Conservation (phyloP, 1,284 basidiomycete genomes). For the Dichomitus squalens region DNA sequence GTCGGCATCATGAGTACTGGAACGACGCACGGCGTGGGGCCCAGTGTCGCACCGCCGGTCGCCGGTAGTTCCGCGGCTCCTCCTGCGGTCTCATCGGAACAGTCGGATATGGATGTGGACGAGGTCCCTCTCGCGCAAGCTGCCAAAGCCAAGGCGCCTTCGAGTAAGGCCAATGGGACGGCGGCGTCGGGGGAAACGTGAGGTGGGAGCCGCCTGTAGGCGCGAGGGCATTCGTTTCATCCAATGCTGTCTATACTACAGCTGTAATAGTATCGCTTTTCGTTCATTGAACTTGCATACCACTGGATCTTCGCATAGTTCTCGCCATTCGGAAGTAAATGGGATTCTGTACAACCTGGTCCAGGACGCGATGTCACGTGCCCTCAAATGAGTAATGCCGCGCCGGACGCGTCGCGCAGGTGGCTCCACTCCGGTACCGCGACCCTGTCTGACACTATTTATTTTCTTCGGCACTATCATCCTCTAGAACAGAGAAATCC, state of each 20-base stretch:
- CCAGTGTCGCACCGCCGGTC: conserved; percentile 65
- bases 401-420: conserved; percentile 9
- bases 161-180: conserved; percentile 12
- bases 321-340: no score
- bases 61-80: conserved; percentile 32
- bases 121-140: conserved; percentile 23
- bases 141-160: conserved; percentile 19
- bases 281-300: background rate
- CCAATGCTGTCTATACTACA: background rate
- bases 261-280: background rate
- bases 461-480: background rate
- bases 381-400: background rate
- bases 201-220: background rate
- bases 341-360: no score
- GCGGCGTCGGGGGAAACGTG: conserved; percentile 4
- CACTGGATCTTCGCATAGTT: background rate
- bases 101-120: conserved; percentile 39
- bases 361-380: no score
- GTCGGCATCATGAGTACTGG: conserved; percentile 70
- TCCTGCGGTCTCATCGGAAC: conserved; percentile 18
- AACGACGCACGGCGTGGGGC: conserved; percentile 68
- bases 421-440: no score
- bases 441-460: no score
- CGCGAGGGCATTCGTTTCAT: background rate
- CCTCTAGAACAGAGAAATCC: background rate